phyloP scores from a whole-genome alignment of 2,329 filamentous ascomycete genomes.

The Paracorniculantispora psalliotae region DNA sequence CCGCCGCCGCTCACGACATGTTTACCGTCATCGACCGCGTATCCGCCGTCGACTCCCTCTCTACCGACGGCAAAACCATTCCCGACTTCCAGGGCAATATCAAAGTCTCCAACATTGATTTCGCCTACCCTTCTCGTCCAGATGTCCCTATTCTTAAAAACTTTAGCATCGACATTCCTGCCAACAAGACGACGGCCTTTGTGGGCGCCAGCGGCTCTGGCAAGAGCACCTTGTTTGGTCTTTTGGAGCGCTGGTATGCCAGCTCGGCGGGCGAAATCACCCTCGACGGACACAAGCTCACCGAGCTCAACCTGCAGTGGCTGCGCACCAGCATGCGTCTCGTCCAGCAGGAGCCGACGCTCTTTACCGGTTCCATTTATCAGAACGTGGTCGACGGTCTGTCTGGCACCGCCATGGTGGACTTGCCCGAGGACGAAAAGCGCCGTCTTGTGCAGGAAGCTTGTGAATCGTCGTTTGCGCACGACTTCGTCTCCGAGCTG shows the following conservation, averaged over 20 bases:
- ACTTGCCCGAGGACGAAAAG: constrained; percentile 38
- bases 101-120: constrained; percentile 42
- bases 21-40: constrained; percentile 44
- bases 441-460: constrained; percentile 40
- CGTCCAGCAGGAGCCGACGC: constrained; percentile 47
- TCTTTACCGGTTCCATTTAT: constrained; percentile 49
- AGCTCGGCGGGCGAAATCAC: constrained; percentile 39
- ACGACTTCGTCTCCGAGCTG: constrained; percentile 47
- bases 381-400: constrained; percentile 50
- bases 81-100: constrained; percentile 39
- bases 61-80: constrained; percentile 28
- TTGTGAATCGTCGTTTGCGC: constrained; percentile 46
- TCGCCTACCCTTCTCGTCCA: constrained; percentile 54
- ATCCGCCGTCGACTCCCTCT: constrained; percentile 39
- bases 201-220: constrained; percentile 55
- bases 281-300: constrained; percentile 39
- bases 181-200: constrained; percentile 47
- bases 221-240: constrained; percentile 53
- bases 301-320: constrained; percentile 45
- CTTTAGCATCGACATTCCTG: constrained; percentile 38
- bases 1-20: constrained; percentile 41
- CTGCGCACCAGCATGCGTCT: constrained; percentile 47
- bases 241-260: constrained; percentile 58
- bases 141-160: constrained; percentile 40
- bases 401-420: constrained; percentile 30